These are phyloP conservation scores for Collybia nuda DNA, from an alignment of 768 basidiomycete genomes.

Conservation along the genomic window DNA sequence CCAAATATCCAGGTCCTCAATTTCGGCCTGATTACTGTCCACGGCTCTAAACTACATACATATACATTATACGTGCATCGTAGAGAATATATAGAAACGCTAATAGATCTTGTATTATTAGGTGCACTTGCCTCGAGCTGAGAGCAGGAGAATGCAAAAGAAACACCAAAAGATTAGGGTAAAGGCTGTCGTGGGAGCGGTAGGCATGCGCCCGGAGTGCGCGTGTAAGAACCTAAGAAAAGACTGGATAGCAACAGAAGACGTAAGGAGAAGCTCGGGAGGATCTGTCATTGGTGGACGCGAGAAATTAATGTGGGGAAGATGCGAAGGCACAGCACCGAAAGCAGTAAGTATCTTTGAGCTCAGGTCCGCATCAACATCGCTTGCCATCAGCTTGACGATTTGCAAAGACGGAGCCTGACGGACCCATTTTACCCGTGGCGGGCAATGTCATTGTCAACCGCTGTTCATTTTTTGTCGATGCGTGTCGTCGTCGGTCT, in stretches of 20 bases:
- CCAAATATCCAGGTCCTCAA: slow-evolving; percentile 21
- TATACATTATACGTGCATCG: slow-evolving; percentile 16
- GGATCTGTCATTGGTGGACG: slow-evolving; percentile 39
- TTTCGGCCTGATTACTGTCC: slow-evolving; percentile 18
- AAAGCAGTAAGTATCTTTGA: slow-evolving; percentile 17
- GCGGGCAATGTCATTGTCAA: background rate
- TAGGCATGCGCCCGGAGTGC: slow-evolving; percentile 48
- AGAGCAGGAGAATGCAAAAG: no score
- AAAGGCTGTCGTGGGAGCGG: slow-evolving; percentile 43
- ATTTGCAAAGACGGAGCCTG: slow-evolving; percentile 6
- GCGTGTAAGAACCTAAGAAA: slow-evolving; percentile 43
- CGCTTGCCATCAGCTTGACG: slow-evolving; percentile 8
- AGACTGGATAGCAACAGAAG: slow-evolving; percentile 50
- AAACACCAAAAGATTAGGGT: slow-evolving; percentile 16
- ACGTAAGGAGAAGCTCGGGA: slow-evolving; percentile 43
- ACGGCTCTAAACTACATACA: slow-evolving; percentile 10
- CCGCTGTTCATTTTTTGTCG: slow-evolving; percentile 26
- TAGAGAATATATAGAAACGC: slow-evolving; percentile 17
- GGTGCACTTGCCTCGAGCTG: no score
- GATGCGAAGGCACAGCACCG: slow-evolving; percentile 23
- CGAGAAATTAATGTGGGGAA: slow-evolving; percentile 45
- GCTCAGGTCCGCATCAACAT: slow-evolving; percentile 11
- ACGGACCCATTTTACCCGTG: no score
- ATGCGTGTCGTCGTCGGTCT: slow-evolving; percentile 32
- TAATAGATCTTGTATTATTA: no score